These are phyloP conservation scores for Geranium rotundifolium DNA, from an alignment of 345 rosid genomes.

Conservation along the genomic window DNA sequence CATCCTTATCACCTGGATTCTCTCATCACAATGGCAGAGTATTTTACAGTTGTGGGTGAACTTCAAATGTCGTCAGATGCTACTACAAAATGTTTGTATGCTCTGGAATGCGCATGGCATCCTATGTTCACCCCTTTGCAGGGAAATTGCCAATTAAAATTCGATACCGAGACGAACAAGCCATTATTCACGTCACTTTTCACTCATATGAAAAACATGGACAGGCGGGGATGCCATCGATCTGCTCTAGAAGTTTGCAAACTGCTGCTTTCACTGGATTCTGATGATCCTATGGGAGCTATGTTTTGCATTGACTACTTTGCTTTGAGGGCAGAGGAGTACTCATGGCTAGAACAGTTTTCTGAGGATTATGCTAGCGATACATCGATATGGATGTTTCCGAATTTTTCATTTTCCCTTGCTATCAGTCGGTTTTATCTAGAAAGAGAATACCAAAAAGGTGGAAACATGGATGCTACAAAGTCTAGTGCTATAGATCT, in stretches of 20 bases:
- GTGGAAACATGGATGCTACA: conserved; percentile 12
- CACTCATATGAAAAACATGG: conserved; percentile 83
- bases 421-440: conserved; percentile 69
- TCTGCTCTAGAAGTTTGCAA: conserved; percentile 90
- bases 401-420: conserved; percentile 77
- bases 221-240: conserved; percentile 80
- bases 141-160: conserved; percentile 67
- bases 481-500: conserved; percentile 56
- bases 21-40: conserved; percentile 82
- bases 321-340: conserved; percentile 77
- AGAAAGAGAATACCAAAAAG: conserved; percentile 36
- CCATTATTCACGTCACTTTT: conserved; percentile 65
- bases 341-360: conserved; percentile 66
- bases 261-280: conserved; percentile 64
- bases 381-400: conserved; percentile 78
- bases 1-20: conserved; percentile 85
- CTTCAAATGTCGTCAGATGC: conserved; percentile 84
- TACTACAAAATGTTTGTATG: conserved; percentile 65
- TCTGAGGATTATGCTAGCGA: conserved; percentile 62
- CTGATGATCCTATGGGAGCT: conserved; percentile 77
- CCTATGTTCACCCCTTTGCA: conserved; percentile 65
- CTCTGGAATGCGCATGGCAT: conserved; percentile 84
- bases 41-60: conserved; percentile 70
- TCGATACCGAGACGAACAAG: conserved; percentile 61
- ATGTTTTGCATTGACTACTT: conserved; percentile 85